Evolutionary conservation across 345 rosid genomes (phyloP), one percentile per base, ranked within the genome.

Genomic region (Cochlearia excelsa): DNA sequence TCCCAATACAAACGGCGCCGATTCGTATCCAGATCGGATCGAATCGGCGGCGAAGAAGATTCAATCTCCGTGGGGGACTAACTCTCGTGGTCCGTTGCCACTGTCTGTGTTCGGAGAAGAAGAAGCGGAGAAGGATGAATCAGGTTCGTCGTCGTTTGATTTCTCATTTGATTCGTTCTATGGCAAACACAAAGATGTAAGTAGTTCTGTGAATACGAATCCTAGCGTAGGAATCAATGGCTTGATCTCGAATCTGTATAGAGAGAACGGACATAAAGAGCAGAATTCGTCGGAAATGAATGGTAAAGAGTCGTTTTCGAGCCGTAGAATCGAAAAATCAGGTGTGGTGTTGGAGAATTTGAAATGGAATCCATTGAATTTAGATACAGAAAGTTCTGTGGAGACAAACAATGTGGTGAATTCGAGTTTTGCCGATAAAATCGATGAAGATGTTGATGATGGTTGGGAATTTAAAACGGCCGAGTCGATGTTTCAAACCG

Each of bases 61-160:
- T 54, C 70, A 53, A 37, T 11, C 27, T 63, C 69, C 11, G 63
- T 73, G 84, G 83, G 52, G 84, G 83, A 50, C 29, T 51, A 84
- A 66, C 69, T 77, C 78, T 5, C 57, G 60, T 28, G 90, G 95
- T 63, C 90, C 90, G 30, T 70, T 92, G 67, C 96, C 96, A 57
- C 73, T 92, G n/a, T 88, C 96, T 39, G 72, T 88, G 5, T 92
- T 92, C 62, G 96, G 98, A 52, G 86, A 80, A 51, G 81, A 67
- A 16, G 78, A 66, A 49, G 74, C 23, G 23, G 23, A 76, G 7
- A 84, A 30, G n/a, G 74, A 47, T n/a, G 61, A 49, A 70, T 68
- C 86, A 7, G 73, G 65, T 35, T 73, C 52, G 6, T 54, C 73
- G 4, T 46, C 77, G 5, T 68, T 75, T 50, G 54, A 59, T 11